Evolutionary conservation across 164 flowering plant species (phyloP).

Genomic region (Umbilicus rupestris): DNA sequence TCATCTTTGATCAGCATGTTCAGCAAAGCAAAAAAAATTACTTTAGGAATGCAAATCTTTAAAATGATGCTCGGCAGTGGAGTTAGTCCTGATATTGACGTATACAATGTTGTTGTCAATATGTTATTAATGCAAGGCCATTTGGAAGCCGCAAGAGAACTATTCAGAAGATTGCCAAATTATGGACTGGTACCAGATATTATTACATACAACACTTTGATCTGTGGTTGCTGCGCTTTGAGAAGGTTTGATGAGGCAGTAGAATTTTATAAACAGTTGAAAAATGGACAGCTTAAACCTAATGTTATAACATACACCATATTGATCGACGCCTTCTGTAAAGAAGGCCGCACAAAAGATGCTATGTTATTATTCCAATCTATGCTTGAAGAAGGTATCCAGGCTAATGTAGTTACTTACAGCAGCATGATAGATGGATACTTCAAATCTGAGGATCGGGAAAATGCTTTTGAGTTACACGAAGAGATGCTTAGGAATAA

Average conservation of each 20-base stretch:
- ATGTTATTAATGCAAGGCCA: slow-evolving; percentile 22
- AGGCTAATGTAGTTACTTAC: slow-evolving; percentile 40
- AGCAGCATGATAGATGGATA: slow-evolving; percentile 42
- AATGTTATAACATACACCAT: slow-evolving; percentile 31
- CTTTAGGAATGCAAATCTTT: slow-evolving; percentile 19
- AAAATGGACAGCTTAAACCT: slow-evolving; percentile 17
- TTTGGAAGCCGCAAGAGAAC: slow-evolving; percentile 16
- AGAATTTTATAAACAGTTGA: slow-evolving; percentile 20
- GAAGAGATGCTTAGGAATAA: slow-evolving; percentile 32
- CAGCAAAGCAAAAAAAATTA: slow-evolving; percentile 25
- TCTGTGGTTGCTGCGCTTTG: slow-evolving; percentile 33
- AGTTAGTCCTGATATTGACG: slow-evolving; percentile 31
- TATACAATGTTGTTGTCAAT: slow-evolving; percentile 37
- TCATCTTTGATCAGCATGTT: slow-evolving; percentile 37
- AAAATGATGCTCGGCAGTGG: slow-evolving; percentile 26
- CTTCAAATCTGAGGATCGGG: slow-evolving; percentile 21
- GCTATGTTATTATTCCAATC: slow-evolving; percentile 25
- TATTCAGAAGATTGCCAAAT: slow-evolving; percentile 17
- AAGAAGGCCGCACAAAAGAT: slow-evolving; percentile 33
- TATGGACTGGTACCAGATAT: slow-evolving; percentile 35
- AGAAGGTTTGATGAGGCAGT: slow-evolving; percentile 27
- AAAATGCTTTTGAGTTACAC: slow-evolving; percentile 27
- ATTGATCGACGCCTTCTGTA: slow-evolving; percentile 35
- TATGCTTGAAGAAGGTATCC: slow-evolving; percentile 26
- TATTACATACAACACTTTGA: slow-evolving; percentile 46